Evolutionary conservation across 805 yeast species (phyloP).

Genomic region (Kuraishia hungarica): DNA sequence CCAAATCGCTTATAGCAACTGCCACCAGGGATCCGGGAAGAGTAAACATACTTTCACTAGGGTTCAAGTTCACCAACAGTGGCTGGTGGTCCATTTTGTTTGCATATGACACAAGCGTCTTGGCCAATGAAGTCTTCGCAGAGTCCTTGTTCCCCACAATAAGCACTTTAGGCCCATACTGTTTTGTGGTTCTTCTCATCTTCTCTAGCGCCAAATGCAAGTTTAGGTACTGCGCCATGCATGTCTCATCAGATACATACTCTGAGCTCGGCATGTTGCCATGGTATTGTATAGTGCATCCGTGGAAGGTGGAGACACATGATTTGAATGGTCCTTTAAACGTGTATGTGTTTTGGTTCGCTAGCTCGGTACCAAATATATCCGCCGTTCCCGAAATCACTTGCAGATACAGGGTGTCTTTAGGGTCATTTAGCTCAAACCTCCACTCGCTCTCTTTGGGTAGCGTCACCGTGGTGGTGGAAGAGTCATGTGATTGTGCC

Average conservation of each 20-base stretch:
- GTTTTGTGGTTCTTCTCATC: conserved; percentile 20
- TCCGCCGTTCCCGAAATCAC: conserved; percentile 71
- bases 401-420: conserved; percentile 38
- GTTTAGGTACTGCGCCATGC: conserved; percentile 55
- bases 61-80: conserved; percentile 70
- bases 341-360: conserved; percentile 53
- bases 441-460: conserved; percentile 59
- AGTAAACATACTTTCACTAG: conserved; percentile 38
- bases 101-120: conserved; percentile 68
- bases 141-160: conserved; percentile 63
- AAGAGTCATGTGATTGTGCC: not conserved
- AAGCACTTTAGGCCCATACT: conserved; percentile 43
- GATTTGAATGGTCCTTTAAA: conserved; percentile 45
- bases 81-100: conserved; percentile 62
- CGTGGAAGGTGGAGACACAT: conserved; percentile 54
- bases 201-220: conserved; percentile 72
- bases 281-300: conserved; percentile 52
- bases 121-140: conserved; percentile 75
- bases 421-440: conserved; percentile 51
- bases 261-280: conserved; percentile 35
- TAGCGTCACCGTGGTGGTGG: conserved; percentile 8
- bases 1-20: conserved; percentile 69
- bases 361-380: conserved; percentile 87
- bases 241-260: conserved; percentile 64
- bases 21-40: conserved; percentile 84